Conservation (phyloP, 768 basidiomycete genomes). For the Pleurotus eryngii region DNA sequence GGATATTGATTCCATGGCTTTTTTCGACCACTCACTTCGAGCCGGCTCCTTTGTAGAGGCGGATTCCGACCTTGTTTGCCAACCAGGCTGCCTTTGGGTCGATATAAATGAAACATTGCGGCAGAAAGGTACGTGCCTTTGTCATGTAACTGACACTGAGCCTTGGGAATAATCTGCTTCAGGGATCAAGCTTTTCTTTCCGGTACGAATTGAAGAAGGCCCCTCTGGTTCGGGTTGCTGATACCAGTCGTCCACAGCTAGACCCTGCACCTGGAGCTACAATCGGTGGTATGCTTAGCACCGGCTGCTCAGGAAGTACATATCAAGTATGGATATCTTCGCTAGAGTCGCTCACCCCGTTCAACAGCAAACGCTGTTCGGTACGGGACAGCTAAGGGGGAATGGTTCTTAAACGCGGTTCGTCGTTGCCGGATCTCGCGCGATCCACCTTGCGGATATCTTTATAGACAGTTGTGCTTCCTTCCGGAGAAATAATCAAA, state of each 20-base stretch:
- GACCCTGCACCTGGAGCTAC: slow-evolving; percentile 80
- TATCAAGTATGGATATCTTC: neutral
- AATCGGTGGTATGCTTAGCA: slow-evolving; percentile 84
- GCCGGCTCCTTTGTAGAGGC: slow-evolving; percentile 37
- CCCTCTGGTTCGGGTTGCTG: neutral
- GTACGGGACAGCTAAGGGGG: slow-evolving; percentile 84
- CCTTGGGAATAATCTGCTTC: neutral
- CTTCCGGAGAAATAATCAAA: slow-evolving; percentile 83
- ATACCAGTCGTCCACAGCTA: slow-evolving; percentile 37
- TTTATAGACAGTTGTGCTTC: slow-evolving; percentile 75
- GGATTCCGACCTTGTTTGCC: slow-evolving; percentile 73
- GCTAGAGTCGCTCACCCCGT: neutral
- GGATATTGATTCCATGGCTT: slow-evolving; percentile 9
- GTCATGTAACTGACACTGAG: too few species aligned
- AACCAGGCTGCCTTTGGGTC: slow-evolving; percentile 71
- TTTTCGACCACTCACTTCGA: neutral
- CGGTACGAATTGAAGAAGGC: slow-evolving; percentile 40
- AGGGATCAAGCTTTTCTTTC: slow-evolving; percentile 83
- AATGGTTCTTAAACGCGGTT: slow-evolving; percentile 84
- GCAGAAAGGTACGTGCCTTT: slow-evolving; percentile 43
- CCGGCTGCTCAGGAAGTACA: slow-evolving; percentile 81
- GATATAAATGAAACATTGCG: slow-evolving; percentile 64
- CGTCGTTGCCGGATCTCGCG: slow-evolving; percentile 20
- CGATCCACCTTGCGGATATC: slow-evolving; percentile 19
- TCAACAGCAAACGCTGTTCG: slow-evolving; percentile 70